Percentiles rank a stretch among this genome's conserved stretches.
These are phyloP conservation scores for Arthrobotrys pseudoclavata DNA, from an alignment of 2,329 filamentous ascomycete species.

Conservation along the genomic window DNA sequence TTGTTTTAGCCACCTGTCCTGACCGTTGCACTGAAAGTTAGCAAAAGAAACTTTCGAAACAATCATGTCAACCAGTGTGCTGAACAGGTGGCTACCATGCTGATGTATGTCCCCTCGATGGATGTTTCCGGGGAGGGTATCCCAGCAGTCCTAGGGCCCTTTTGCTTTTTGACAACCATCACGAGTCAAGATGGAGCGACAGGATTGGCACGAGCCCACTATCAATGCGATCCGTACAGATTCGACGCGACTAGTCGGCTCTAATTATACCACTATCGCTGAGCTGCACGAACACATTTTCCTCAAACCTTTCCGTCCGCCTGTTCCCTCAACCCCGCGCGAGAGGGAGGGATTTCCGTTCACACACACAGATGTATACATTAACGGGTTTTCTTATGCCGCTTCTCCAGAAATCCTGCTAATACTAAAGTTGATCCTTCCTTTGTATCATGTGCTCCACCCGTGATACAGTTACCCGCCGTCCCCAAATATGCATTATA, in stretches of 20 bases:
- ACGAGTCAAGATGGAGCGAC: conserved; percentile 40
- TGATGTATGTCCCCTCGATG: neutral
- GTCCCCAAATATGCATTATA: neutral
- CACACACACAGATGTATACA: neutral
- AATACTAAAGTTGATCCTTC: neutral
- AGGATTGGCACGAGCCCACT: conserved; percentile 28
- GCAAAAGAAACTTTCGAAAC: neutral
- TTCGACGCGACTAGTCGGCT: neutral
- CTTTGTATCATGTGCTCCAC: neutral
- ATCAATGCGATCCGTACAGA: conserved; percentile 6
- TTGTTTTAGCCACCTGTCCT: conserved; percentile 22
- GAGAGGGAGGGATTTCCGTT: neutral
- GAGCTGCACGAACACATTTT: neutral
- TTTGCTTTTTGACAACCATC: conserved; percentile 17
- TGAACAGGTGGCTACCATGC: neutral
- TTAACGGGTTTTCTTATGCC: neutral
- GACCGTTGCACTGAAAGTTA: neutral
- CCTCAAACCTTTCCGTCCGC: conserved; percentile 2
- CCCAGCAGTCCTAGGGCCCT: neutral
- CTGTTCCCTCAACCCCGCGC: conserved; percentile 12
- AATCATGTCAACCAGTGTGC: conserved; percentile 1
- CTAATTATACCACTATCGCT: conserved; percentile 2
- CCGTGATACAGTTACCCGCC: neutral
- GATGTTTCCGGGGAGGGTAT: neutral
- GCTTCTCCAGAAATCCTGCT: conserved; percentile 7